phyloP scores from a whole-genome alignment of 2,329 filamentous ascomycete species.

The Sclerotinia minor region DNA sequence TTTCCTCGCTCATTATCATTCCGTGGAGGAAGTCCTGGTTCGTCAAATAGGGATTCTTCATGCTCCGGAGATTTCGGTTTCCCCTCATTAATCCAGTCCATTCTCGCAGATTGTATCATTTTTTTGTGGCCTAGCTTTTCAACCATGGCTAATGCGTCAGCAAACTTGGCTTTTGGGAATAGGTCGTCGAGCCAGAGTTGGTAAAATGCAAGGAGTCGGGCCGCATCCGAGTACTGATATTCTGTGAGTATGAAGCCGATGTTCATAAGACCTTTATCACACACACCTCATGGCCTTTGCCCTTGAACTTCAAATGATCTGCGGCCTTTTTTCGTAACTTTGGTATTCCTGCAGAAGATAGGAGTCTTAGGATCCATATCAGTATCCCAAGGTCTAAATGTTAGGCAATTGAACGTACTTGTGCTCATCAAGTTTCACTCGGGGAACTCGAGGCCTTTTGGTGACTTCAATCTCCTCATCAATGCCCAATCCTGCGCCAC shows the following conservation, averaged over 20 bases:
- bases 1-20: conserved; percentile 37
- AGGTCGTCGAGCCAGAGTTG: conserved; percentile 96
- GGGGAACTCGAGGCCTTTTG: conserved; percentile 70
- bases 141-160: conserved; percentile 84
- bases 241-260: conserved; percentile 25
- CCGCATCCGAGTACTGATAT: conserved; percentile 75
- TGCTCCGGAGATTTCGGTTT: conserved; percentile 50
- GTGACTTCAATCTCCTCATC: conserved; percentile 81
- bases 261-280: background rate
- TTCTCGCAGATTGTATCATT: conserved; percentile 69
- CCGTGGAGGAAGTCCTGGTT: conserved; percentile 35
- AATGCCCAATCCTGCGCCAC: conserved; percentile 67
- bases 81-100: conserved; percentile 80
- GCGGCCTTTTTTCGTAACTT: conserved; percentile 72
- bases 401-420: conserved; percentile 49
- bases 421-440: conserved; percentile 83
- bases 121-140: conserved; percentile 92
- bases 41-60: conserved; percentile 39
- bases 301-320: conserved; percentile 74
- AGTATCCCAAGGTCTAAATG: conserved; percentile 25
- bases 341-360: conserved; percentile 81
- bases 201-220: conserved; percentile 82
- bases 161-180: conserved; percentile 91
- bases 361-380: conserved; percentile 56
- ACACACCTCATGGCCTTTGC: conserved; percentile 85